These are phyloP conservation scores for Nitzschia palea DNA, from an alignment of 108 stramenopile genomes.

Conservation along the genomic window DNA sequence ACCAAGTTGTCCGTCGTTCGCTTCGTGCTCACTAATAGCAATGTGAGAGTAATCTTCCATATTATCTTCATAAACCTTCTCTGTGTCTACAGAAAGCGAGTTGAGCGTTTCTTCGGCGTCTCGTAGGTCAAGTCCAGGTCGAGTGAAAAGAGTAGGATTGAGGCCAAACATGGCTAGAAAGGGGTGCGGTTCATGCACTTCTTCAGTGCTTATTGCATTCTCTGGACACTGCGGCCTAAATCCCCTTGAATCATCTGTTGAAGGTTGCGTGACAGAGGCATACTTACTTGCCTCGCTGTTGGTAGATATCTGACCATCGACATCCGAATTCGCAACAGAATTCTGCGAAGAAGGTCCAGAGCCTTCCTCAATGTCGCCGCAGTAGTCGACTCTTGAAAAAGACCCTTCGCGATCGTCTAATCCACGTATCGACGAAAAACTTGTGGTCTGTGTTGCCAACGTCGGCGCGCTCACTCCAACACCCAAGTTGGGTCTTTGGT, in stretches of 20 bases:
- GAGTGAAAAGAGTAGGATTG: background rate
- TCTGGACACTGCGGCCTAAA: no score
- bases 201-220: no score
- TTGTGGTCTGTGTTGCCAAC: background rate
- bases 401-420: background rate
- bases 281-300: no score
- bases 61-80: background rate
- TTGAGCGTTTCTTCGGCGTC: background rate
- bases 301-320: no score
- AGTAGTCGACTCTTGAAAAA: background rate
- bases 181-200: background rate
- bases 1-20: no score
- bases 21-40: no score
- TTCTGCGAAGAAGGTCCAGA: no score
- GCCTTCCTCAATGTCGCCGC: conserved; percentile 4
- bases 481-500: no score
- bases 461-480: conserved; percentile 1
- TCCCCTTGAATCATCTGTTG: background rate
- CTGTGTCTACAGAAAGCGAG: background rate
- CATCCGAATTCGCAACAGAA: no score
- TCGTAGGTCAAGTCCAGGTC: background rate
- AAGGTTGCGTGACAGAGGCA: background rate
- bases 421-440: background rate
- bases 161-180: conserved; percentile 3
- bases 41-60: background rate